Evolutionary conservation across 768 basidiomycete genomes (phyloP).

Genomic region (Mycena epipterygia): DNA sequence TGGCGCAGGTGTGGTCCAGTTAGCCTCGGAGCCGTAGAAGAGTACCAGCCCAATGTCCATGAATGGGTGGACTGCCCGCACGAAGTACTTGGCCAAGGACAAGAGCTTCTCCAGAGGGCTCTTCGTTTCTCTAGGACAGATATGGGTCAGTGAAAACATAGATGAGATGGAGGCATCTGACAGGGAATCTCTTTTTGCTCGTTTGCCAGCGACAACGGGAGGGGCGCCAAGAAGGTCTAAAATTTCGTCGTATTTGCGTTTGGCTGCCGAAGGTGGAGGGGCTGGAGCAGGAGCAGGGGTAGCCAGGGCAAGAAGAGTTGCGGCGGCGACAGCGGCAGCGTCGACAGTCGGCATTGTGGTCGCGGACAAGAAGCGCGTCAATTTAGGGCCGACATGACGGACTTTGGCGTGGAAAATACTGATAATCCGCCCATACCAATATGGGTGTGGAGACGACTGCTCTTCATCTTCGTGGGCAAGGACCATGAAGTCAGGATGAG

Average conservation of each 20-base stretch:
- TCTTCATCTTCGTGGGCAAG: too few relatives aligned
- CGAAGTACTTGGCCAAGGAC: background rate
- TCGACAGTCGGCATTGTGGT: background rate
- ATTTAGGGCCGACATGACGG: too few relatives aligned
- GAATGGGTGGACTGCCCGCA: background rate
- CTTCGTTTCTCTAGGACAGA: background rate
- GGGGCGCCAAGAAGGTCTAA: background rate
- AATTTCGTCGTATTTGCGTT: constrained; percentile 4
- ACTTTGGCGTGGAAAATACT: too few relatives aligned
- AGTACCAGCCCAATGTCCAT: background rate
- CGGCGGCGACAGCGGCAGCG: background rate
- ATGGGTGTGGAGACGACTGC: too few relatives aligned
- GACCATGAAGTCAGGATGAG: too few relatives aligned
- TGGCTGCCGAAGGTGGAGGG: background rate
- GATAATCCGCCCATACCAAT: too few relatives aligned
- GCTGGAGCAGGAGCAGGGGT: too few relatives aligned
- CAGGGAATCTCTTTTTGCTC: background rate
- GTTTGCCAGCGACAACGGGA: background rate
- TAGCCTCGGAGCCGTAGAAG: background rate
- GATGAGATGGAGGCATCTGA: background rate
- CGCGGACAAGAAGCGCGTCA: constrained; percentile 2
- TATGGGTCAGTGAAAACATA: background rate
- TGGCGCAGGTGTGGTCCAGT: background rate
- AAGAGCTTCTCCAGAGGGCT: background rate
- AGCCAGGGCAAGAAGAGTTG: background rate